These are phyloP conservation scores for Aspergillus amoenus DNA, from an alignment of 2,329 filamentous ascomycete species.

Conservation along the genomic window DNA sequence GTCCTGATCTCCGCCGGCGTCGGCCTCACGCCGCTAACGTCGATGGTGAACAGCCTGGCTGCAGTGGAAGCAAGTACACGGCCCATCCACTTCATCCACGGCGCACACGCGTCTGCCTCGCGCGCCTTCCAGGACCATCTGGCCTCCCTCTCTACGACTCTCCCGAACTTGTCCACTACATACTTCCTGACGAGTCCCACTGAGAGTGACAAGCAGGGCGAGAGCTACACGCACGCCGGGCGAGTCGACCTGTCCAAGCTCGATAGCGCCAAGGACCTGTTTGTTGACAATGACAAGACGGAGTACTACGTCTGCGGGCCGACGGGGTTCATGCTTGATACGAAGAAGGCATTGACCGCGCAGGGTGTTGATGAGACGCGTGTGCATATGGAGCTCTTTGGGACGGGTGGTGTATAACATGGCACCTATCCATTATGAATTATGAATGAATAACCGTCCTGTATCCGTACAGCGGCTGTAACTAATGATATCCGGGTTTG, in stretches of 20 bases:
- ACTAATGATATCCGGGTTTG: too few relatives aligned
- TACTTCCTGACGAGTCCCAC: conserved; percentile 59
- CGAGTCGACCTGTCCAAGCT: conserved; percentile 60
- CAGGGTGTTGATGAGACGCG: conserved; percentile 59
- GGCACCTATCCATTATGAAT: too few relatives aligned
- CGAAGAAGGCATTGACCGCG: conserved; percentile 52
- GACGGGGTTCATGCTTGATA: conserved; percentile 65
- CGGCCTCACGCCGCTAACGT: conserved; percentile 59
- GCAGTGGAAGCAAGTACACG: conserved; percentile 50
- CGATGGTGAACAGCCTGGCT: conserved; percentile 53
- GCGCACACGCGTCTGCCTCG: conserved; percentile 48
- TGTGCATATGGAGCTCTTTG: conserved; percentile 68
- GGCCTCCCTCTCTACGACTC: conserved; percentile 41
- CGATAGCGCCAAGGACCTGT: conserved; percentile 55
- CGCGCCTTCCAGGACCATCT: conserved; percentile 57
- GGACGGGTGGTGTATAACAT: conserved; percentile 48
- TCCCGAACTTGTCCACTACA: conserved; percentile 51
- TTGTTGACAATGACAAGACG: conserved; percentile 53
- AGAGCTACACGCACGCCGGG: conserved; percentile 61
- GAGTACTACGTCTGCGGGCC: conserved; percentile 75
- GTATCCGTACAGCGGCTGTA: too few relatives aligned
- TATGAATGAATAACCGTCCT: too few relatives aligned
- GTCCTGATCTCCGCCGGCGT: conserved; percentile 64
- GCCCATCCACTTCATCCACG: conserved; percentile 61
- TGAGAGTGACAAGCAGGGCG: conserved; percentile 50